phyloP scores from a whole-genome alignment of 805 yeast species.

The Ogataea populi-albae region DNA sequence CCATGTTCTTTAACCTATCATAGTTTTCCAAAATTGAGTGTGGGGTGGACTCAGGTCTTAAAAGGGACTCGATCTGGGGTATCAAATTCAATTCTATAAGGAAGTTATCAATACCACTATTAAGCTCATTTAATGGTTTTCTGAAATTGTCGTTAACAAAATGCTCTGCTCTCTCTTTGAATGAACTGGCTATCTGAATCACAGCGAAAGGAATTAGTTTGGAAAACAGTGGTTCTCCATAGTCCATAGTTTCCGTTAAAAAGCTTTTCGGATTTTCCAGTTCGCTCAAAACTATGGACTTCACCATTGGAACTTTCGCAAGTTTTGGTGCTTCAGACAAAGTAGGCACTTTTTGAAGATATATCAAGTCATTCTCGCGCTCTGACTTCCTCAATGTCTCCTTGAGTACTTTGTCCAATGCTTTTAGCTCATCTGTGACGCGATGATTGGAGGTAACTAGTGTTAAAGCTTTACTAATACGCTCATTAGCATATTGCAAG shows the following conservation, averaged over 20 bases:
- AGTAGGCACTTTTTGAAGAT: slow-evolving; percentile 62
- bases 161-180: slow-evolving; percentile 58
- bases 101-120: slow-evolving; percentile 41
- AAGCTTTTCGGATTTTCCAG: slow-evolving; percentile 38
- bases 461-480: slow-evolving; percentile 39
- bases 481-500: slow-evolving; percentile 41
- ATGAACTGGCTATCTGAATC: slow-evolving; percentile 64
- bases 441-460: slow-evolving; percentile 40
- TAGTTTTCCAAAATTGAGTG: slow-evolving; percentile 53
- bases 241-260: slow-evolving; percentile 12
- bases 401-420: slow-evolving; percentile 44
- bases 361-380: slow-evolving; percentile 78
- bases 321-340: slow-evolving; percentile 39
- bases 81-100: slow-evolving; percentile 54
- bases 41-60: slow-evolving; percentile 58
- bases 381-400: slow-evolving; percentile 54
- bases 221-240: slow-evolving; percentile 44
- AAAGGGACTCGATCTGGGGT: slow-evolving; percentile 58
- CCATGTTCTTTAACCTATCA: slow-evolving; percentile 48
- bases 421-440: slow-evolving; percentile 51
- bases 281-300: slow-evolving; percentile 33
- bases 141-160: slow-evolving; percentile 45
- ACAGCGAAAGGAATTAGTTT: slow-evolving; percentile 65
- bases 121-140: slow-evolving; percentile 48
- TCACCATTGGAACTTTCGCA: slow-evolving; percentile 55